Evolutionary conservation across 495 filamentous ascomycete genomes (phyloP), one percentile per base, ranked within the genome.

Genomic region (Cercophora samala): DNA sequence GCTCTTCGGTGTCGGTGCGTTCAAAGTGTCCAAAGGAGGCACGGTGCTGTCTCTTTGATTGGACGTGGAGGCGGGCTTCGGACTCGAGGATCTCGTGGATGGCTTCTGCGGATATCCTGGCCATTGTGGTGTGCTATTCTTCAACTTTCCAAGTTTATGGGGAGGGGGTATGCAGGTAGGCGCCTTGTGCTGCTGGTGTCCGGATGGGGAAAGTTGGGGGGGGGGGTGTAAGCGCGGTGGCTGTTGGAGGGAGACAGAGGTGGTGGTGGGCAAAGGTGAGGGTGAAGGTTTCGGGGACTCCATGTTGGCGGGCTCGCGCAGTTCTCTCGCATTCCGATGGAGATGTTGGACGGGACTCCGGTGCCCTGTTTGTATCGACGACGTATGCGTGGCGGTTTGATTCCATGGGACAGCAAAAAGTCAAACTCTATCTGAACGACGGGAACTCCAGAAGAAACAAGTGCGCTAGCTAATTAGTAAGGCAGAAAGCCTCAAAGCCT

Each of bases 161-260:
- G 37, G 3, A 2, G 37, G 37, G 2, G 37, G 13, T 23, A 56
- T 56, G 53, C 53, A 23, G 53, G 53, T 23, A 56, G 53, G 53
- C 53, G 53, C 53, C n/a, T 3, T 56, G 53, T 21, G 53, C 4
- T 56, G 52, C 17, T 17, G 52, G 52, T 18, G 52, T 17, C 52
- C 52, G 4, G 52, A 54, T 54, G 4, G 52, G 52, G 52, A 54
- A 54, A 21, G 15, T 21, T 54, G 52, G 17, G 19, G 52, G 52
- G n/a, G n/a, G n/a, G n/a, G n/a, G n/a, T 21, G 52, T 54, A 56
- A 15, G n/a, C 53, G 53, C 53, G 52, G 53, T 56, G 53, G 53
- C 53, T 56, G 53, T 23, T 21, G 53, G n/a, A 56, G 13, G 22
- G n/a, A 56, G 22, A 56, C 53, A 11, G 53, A 56, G 22, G 6